Conservation (phyloP, 106 monocot species). For the Narthecium ossifragum region DNA sequence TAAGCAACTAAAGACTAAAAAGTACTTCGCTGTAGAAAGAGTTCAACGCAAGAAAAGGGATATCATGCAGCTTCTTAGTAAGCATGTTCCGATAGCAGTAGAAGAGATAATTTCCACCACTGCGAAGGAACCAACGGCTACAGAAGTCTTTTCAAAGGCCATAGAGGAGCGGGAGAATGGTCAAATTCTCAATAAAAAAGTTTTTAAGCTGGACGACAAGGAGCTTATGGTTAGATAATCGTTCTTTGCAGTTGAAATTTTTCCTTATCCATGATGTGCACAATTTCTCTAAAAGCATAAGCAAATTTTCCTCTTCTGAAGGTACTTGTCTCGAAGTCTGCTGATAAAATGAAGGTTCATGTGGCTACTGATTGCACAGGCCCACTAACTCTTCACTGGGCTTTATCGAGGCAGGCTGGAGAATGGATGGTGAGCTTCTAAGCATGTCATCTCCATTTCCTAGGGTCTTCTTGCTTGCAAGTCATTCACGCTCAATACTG, state of each 20-base stretch:
- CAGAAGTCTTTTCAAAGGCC: slow-evolving; percentile 41
- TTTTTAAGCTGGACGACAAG: slow-evolving; percentile 58
- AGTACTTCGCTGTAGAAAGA: slow-evolving; percentile 50
- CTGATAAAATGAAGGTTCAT: slow-evolving; percentile 63
- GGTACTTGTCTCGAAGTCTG: slow-evolving; percentile 49
- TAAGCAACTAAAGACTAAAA: slow-evolving; percentile 57
- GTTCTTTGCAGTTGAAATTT: not conserved
- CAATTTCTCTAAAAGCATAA: not conserved
- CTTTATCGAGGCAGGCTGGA: slow-evolving; percentile 48
- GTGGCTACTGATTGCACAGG: slow-evolving; percentile 54
- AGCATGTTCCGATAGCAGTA: slow-evolving; percentile 19
- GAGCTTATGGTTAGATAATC: slow-evolving; percentile 57
- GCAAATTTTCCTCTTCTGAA: slow-evolving; percentile 18
- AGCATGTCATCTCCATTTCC: slow-evolving; percentile 3
- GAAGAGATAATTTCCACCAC: slow-evolving; percentile 19
- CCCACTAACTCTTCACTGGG: slow-evolving; percentile 90
- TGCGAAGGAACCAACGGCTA: slow-evolving; percentile 24
- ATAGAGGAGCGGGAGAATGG: slow-evolving; percentile 48
- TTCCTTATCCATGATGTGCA: not conserved
- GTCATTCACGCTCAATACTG: too few species aligned
- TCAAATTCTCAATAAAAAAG: slow-evolving; percentile 47
- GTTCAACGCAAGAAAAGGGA: slow-evolving; percentile 77
- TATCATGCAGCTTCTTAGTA: slow-evolving; percentile 46
- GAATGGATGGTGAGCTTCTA: slow-evolving; percentile 78
- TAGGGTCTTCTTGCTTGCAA: too few species aligned